Evolutionary conservation across 1,139 yeast genomes (phyloP), one percentile per base, ranked within the genome.

Genomic region (Yamadazyma membranifaciens): DNA sequence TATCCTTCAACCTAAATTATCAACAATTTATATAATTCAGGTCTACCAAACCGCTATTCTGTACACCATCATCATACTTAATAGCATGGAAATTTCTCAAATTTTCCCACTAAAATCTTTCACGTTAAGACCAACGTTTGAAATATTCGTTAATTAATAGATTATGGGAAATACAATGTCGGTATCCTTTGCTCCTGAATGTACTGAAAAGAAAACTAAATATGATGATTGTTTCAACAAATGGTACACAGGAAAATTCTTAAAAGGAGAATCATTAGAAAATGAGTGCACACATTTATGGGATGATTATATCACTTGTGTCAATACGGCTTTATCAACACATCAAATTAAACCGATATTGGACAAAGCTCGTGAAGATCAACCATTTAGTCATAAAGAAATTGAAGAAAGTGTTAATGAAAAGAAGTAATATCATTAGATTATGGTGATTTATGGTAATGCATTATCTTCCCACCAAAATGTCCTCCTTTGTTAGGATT

Each of bases 141-240:
- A 31, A 26, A 6, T 20, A 20, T 20, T 20, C 15, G 13, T 32
- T 34, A 13, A 24, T 24, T 13, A n/a, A 29, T n/a, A 9, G 17
- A 33, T 12, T 28, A 84, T 85, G 92, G 92, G 92, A 43, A 83
- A 82, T 65, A 69, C 73, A 45, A 85, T 91, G 95, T 89, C 97
- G 20, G 83, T 87, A 9, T 88, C 96, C 46, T 87, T 92, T 72
- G 98, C 98, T 33, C 96, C 97, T 16, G 98, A 92, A 66, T 92
- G 98, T 64, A 88, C 95, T 16, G 86, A 82, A 31, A 78, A 85
- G 47, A 92, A 92, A 63, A 80, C 80, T 51, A 78, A 81, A 53
- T 92, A 92, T 59, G 98, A 92, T 58, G 85, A 83, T 56, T 92
- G 98, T 62, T 92, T 92, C 69, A 89, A 88, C 64, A 77, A 77